Evolutionary conservation across 169 alveolate genomes (phyloP), one percentile per base, ranked within the genome.

Genomic region (Plasmodium adleri): DNA sequence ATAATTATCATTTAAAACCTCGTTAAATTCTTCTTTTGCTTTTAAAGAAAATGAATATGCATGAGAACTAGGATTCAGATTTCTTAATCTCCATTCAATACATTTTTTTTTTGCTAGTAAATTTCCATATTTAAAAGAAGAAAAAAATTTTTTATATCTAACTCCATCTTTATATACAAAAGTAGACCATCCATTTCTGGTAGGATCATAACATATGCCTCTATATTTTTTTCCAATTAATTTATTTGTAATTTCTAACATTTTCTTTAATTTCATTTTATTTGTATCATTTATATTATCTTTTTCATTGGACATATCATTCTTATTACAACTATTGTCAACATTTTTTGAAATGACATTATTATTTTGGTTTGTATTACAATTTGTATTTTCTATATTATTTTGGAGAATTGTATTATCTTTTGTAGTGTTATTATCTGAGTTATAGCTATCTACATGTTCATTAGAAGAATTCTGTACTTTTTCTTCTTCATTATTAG

Each of bases 181-280:
- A 15, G 91, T 83, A 3, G 86, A 83, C 91, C 91, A 83, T 22
- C 91, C 91, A 83, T 83, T 83, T 68, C 85, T 68, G 10, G 83
- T 70, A 15, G 83, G 83, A 45, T 83, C 91, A 49, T 83, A 83
- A 26, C 70, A 83, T 56, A 83, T 59, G 4, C 91, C 91, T 56
- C 91, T 83, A 66, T 83, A 83, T 26, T 83, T 83, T 62, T 83
- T 83, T 54, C 86, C 86, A 49, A 83, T 83, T 58, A 83, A 47
- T 52, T 83, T 68, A 70, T 83, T 72, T 6, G 91, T 83, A 28
- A 83, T 58, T 70, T 83, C 91, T 13, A 83, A 59, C 83, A 83
- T 52, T 58, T 83, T 83, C 39, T 70, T 67, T 58, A 83, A 43
- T 58, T 66, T 78, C 9, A 5, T 52, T 66, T 78, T 78, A 66